Base-by-base conservation (phyloP, 176 grass and related monocot genomes). In the Pontederia paniculata region DNA sequence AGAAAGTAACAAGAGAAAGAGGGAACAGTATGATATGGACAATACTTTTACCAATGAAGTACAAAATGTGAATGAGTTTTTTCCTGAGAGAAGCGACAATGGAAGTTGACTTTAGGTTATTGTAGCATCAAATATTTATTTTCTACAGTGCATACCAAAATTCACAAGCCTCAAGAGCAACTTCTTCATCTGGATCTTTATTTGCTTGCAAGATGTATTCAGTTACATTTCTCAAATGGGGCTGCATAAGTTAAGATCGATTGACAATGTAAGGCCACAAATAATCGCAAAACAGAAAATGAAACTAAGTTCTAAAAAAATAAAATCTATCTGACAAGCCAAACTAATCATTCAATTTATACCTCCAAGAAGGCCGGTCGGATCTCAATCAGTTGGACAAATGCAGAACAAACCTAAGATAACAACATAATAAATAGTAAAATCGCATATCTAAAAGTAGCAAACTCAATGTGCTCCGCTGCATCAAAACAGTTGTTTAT, bases 381-480 rank as follows among this genome's bases (percentile, higher is more conserved):
- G 6, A 97, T 86, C 90, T 97, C 91, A 79, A 84, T 69, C 12
- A 97, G 79, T 75, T 97, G 91, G 68, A 97, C 91, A 87, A 87
- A 97, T 22, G 91, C 91, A 13, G 83, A 74, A 74, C 80, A 97
- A 65, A 97, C 91, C 91, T 97, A 68, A 16, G 59, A n/a, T 21
- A 28, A 59, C 10, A 42, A 14, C 2, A 51, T 23, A 47, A 57
- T 46, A 41, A 57, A 50, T 21, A 69, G 11, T 44, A 74, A 44
- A 9, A 58, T 21, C 28, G 10, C 3, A 72, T 46, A 8, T 48
- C 17, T 44, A 3, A 67, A 53, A 16, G 22, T 54, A 53, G 42
- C 12, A 31, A 12, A 10, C 46, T 41, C 28, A 6, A 37, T 37
- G 28, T 6, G 7, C 28, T 37, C 28, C 5, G 28, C 28, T 37